Conservation (phyloP, 2,329 filamentous ascomycete genomes). For the Aspergillus pseudoviridinutans region DNA sequence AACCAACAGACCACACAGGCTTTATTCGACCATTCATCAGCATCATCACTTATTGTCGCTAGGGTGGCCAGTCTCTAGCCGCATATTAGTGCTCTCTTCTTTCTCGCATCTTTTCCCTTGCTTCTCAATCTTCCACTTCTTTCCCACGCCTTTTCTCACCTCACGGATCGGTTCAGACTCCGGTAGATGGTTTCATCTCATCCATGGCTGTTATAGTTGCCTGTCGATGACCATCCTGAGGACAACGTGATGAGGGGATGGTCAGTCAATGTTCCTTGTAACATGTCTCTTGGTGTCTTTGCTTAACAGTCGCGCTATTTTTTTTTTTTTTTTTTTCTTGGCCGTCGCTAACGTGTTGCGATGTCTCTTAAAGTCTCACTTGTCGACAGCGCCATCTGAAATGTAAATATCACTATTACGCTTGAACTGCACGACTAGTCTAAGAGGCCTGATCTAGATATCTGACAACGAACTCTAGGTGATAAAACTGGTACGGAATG, state of each 20-base stretch:
- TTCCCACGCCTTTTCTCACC: slow-evolving; percentile 3
- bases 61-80: slow-evolving; percentile 13
- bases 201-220: slow-evolving; percentile 18
- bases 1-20: slow-evolving; percentile 1
- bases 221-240: slow-evolving; percentile 15
- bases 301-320: background rate
- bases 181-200: slow-evolving; percentile 12
- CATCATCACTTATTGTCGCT: slow-evolving; percentile 16
- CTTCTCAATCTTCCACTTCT: background rate
- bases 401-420: slow-evolving; percentile 21
- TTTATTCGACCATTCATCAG: slow-evolving; percentile 13
- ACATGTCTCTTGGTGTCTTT: background rate
- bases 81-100: slow-evolving; percentile 8
- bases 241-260: slow-evolving; percentile 38
- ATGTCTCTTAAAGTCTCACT: slow-evolving; percentile 24
- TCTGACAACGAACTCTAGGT: slow-evolving; percentile 19
- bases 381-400: slow-evolving; percentile 38
- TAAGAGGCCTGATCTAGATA: background rate
- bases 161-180: slow-evolving; percentile 5
- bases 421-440: background rate
- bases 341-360: slow-evolving; percentile 7
- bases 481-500: slow-evolving; percentile 33
- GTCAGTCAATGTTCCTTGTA: slow-evolving; percentile 20
- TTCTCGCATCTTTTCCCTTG: background rate
- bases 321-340: slow-evolving; percentile 1